Conservation (phyloP, 495 filamentous ascomycete genomes). For the Penicillium pancosmium region DNA sequence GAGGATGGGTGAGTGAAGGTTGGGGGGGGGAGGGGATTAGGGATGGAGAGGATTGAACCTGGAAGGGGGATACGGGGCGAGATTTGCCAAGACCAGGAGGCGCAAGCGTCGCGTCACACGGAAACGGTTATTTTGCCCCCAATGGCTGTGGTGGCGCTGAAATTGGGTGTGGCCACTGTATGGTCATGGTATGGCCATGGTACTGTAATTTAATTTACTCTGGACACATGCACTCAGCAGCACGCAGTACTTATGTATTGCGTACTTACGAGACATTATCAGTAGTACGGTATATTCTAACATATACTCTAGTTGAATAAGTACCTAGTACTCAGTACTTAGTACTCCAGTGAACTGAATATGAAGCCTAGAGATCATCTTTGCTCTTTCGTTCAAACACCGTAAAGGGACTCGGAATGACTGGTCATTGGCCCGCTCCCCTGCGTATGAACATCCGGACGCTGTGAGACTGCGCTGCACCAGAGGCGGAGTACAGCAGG, state of each 20-base stretch:
- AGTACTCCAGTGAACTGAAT: no score
- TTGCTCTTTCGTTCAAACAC: not conserved
- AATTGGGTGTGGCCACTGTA: not conserved
- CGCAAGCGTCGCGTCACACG: constrained; percentile 39
- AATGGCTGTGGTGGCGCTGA: not conserved
- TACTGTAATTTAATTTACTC: not conserved
- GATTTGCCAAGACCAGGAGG: constrained; percentile 46
- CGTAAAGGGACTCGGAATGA: not conserved
- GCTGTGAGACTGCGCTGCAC: not conserved
- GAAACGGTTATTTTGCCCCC: constrained; percentile 27
- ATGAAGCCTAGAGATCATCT: not conserved
- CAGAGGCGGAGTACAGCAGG: not conserved
- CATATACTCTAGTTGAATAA: no score
- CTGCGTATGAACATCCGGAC: constrained; percentile 5
- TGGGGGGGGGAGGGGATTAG: constrained; percentile 22
- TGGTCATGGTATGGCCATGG: not conserved
- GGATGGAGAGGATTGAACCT: constrained; percentile 25
- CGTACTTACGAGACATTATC: no score
- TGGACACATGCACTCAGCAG: no score
- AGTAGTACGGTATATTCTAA: no score
- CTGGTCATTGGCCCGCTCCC: constrained; percentile 16
- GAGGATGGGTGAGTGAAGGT: constrained; percentile 18
- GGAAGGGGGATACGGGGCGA: constrained; percentile 36
- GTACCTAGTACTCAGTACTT: no score
- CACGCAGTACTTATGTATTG: no score